Conservation (phyloP, 768 basidiomycete species). For the Rhizopogon salebrosus region DNA sequence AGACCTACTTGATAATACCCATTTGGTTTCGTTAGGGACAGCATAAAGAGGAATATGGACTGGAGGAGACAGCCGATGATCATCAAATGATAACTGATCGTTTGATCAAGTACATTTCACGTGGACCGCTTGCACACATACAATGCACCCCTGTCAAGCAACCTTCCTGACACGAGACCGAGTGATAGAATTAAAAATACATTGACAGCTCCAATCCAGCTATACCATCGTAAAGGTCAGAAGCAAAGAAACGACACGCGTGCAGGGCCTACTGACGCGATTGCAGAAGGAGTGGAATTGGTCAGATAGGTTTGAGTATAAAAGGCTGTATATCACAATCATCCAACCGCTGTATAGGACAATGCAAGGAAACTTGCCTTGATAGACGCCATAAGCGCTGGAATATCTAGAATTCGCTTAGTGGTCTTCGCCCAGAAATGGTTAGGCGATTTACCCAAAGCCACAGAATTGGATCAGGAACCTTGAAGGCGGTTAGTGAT, state of each 20-base stretch:
- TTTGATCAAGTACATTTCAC: not conserved
- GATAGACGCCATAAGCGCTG: slow-evolving; percentile 36
- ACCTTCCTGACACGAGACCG: slow-evolving; percentile 44
- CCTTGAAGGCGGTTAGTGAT: slow-evolving; percentile 10
- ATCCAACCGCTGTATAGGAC: not conserved
- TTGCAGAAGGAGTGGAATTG: slow-evolving; percentile 29
- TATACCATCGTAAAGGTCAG: slow-evolving; percentile 4
- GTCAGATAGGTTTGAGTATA: slow-evolving; percentile 33
- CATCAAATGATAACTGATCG: slow-evolving; percentile 35
- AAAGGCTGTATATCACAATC: slow-evolving; percentile 23
- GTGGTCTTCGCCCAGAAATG: not conserved
- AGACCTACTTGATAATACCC: slow-evolving; percentile 30
- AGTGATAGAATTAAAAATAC: slow-evolving; percentile 37
- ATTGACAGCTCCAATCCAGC: slow-evolving; percentile 46
- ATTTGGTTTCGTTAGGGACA: slow-evolving; percentile 35
- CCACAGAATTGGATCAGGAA: slow-evolving; percentile 32
- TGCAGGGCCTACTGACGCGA: slow-evolving; percentile 24
- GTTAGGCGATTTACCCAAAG: slow-evolving; percentile 21
- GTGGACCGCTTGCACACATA: slow-evolving; percentile 13
- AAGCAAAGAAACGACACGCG: not conserved
- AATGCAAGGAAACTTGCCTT: slow-evolving; percentile 19
- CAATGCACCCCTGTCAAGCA: slow-evolving; percentile 50
- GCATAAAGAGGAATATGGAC: slow-evolving; percentile 35
- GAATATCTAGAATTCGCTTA: slow-evolving; percentile 21
- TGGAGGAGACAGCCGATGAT: slow-evolving; percentile 40